phyloP scores from a whole-genome alignment of 1,284 basidiomycete genomes.

The Wallemia ichthyophaga region DNA sequence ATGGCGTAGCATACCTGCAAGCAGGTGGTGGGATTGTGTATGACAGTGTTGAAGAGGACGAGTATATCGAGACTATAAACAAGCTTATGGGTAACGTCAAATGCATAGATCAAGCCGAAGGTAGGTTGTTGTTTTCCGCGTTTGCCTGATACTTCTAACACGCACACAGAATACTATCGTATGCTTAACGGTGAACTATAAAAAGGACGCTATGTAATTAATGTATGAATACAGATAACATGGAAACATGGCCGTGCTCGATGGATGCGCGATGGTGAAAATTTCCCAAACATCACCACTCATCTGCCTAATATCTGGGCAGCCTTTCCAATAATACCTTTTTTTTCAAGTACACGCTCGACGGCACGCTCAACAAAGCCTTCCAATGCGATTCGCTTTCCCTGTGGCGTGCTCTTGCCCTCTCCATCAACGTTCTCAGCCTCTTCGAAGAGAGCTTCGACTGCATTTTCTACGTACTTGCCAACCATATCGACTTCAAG shows the following conservation, averaged over 20 bases:
- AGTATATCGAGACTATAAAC: slow-evolving; percentile 85
- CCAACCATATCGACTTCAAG: slow-evolving; percentile 83
- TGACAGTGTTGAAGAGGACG: slow-evolving; percentile 89
- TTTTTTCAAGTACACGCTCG: slow-evolving; percentile 25
- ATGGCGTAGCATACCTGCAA: slow-evolving; percentile 71
- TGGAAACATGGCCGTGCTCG: no score
- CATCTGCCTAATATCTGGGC: neutral
- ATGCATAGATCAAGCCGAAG: slow-evolving; percentile 65
- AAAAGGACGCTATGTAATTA: neutral
- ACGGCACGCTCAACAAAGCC: slow-evolving; percentile 38
- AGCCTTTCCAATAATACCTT: neutral
- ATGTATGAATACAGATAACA: neutral
- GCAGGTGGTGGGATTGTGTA: slow-evolving; percentile 85
- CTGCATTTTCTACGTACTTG: slow-evolving; percentile 57
- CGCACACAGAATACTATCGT: slow-evolving; percentile 29
- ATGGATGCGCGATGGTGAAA: no score
- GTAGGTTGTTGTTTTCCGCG: no score
- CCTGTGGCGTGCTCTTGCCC: slow-evolving; percentile 12
- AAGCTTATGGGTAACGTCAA: slow-evolving; percentile 66
- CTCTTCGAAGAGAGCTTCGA: slow-evolving; percentile 36
- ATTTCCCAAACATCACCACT: neutral
- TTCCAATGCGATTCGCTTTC: slow-evolving; percentile 19
- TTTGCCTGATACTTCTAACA: no score
- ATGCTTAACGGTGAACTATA: neutral
- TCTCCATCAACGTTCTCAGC: slow-evolving; percentile 9